Percentiles rank a stretch among this genome's conserved stretches.
Evolutionary conservation across 495 filamentous ascomycete species (phyloP).

Genomic region (Daldinia childiae): DNA sequence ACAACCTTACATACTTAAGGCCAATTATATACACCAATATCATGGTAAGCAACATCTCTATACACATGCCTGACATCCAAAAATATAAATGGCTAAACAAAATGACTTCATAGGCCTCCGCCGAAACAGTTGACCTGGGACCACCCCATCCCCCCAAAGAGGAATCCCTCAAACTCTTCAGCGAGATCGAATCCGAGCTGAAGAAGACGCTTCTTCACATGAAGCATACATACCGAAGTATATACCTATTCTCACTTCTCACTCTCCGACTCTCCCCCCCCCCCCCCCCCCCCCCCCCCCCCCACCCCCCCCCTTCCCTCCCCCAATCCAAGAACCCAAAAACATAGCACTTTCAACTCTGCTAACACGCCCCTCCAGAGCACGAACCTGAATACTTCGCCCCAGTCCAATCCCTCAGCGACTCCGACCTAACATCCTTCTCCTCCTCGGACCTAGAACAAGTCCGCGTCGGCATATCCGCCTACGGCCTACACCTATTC

Average conservation of each 20-base stretch:
- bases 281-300: too few species aligned
- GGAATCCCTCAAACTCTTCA: slow-evolving; percentile 61
- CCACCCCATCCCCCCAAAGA: slow-evolving; percentile 60
- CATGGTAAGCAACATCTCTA: slow-evolving; percentile 36
- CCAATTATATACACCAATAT: slow-evolving; percentile 3
- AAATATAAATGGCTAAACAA: neutral
- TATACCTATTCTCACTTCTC: slow-evolving; percentile 11
- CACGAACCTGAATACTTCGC: slow-evolving; percentile 63
- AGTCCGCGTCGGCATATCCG: slow-evolving; percentile 61
- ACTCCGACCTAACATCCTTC: slow-evolving; percentile 60
- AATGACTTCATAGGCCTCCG: slow-evolving; percentile 54
- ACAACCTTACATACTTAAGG: too few species aligned
- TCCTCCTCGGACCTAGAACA: slow-evolving; percentile 54
- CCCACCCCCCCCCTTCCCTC: too few species aligned
- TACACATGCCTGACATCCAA: neutral
- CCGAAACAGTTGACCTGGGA: slow-evolving; percentile 60
- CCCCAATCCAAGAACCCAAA: neutral
- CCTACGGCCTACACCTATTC: slow-evolving; percentile 67
- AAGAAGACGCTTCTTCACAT: slow-evolving; percentile 61
- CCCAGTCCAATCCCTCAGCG: slow-evolving; percentile 56
- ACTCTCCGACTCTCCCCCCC: too few species aligned
- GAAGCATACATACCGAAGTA: slow-evolving; percentile 54
- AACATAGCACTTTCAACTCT: neutral
- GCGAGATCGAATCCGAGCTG: slow-evolving; percentile 56
- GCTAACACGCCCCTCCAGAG: slow-evolving; percentile 37